A percentile compares a stretch with the other conserved stretches of the same genome.
These are phyloP conservation scores for Acer campestre DNA, from an alignment of 345 rosid genomes.

Conservation along the genomic window DNA sequence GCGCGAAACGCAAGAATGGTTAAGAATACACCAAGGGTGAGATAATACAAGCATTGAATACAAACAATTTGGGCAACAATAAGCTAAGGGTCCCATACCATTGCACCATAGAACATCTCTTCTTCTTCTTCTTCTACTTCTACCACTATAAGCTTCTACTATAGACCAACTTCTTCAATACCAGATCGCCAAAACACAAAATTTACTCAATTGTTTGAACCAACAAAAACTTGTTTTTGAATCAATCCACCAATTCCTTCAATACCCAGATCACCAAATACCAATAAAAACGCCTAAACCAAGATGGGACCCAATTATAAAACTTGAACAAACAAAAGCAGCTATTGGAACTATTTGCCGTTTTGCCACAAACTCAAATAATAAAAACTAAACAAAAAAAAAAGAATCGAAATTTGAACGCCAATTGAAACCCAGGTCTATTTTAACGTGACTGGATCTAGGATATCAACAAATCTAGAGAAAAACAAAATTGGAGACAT, in stretches of 20 bases:
- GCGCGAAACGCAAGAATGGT: conserved; percentile 67
- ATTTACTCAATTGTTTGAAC: not conserved
- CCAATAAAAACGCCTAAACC: not conserved
- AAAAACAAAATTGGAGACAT: not conserved
- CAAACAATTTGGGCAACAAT: conserved; percentile 86
- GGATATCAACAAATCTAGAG: conserved; percentile 15
- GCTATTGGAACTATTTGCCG: not conserved
- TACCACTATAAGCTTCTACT: not conserved
- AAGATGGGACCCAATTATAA: conserved; percentile 1
- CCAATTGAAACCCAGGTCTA: conserved; percentile 7
- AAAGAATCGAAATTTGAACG: not conserved
- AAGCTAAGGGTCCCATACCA: conserved; percentile 96
- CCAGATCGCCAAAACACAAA: conserved; percentile 18
- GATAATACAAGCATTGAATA: conserved; percentile 85
- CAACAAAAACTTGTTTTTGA: not conserved
- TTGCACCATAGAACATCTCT: conserved; percentile 93
- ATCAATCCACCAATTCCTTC: conserved; percentile 1
- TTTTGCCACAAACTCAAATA: conserved; percentile 1
- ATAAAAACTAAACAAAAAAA: conserved; percentile 3
- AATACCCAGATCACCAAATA: conserved; percentile 15
- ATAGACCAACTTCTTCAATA: not conserved
- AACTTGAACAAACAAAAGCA: not conserved
- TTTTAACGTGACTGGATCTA: conserved; percentile 24
- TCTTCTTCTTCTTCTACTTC: not conserved
- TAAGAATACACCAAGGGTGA: conserved; percentile 65